These are phyloP conservation scores for Linnemannia elongata DNA, from an alignment of 192 early-diverging fungal species.

Conservation along the genomic window DNA sequence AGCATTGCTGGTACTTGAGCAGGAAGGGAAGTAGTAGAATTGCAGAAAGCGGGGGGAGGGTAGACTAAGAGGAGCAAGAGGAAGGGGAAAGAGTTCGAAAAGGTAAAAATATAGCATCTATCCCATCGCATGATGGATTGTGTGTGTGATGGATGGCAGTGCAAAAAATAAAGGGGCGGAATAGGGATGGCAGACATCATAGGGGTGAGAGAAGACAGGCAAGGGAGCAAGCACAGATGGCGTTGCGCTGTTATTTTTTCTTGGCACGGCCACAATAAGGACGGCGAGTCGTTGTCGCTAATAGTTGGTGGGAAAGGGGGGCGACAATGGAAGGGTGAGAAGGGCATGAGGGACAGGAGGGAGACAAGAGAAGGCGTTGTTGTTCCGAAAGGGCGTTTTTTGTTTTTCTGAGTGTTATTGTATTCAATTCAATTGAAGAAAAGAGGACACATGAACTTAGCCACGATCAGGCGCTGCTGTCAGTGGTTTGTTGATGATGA, in stretches of 20 bases:
- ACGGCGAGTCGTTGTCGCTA: neutral
- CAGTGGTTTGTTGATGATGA: neutral
- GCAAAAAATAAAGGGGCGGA: neutral
- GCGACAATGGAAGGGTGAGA: neutral
- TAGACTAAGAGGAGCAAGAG: no score
- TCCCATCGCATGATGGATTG: conserved; percentile 1
- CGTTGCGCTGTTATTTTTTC: neutral
- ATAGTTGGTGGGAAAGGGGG: neutral
- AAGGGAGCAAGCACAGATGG: neutral
- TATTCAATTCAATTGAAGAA: neutral
- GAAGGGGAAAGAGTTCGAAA: neutral
- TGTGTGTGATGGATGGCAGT: neutral
- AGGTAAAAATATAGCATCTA: neutral
- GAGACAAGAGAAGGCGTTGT: neutral
- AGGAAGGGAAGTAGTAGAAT: no score
- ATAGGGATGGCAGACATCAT: neutral
- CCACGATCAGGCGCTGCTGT: neutral
- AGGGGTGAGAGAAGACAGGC: neutral
- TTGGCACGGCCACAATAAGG: neutral
- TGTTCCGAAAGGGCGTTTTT: conserved; percentile 5
- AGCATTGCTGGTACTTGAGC: no score
- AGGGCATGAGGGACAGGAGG: neutral
- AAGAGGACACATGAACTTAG: neutral
- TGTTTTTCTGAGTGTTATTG: neutral
- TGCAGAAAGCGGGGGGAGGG: no score